Evolutionary conservation across 805 yeast genomes (phyloP).

Genomic region (Sporopachydermia quercuum): DNA sequence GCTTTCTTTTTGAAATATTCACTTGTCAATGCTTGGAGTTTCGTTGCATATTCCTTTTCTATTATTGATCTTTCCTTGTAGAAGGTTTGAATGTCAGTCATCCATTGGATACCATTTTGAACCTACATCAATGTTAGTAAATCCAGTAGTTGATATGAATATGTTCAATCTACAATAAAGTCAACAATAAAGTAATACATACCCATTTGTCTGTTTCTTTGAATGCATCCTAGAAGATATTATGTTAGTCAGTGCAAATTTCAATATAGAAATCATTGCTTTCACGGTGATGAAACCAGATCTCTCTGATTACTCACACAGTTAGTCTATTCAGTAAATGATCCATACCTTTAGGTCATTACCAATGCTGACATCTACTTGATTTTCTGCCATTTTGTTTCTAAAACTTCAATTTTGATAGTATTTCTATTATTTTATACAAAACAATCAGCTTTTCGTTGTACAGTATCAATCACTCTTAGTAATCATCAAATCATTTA

Average conservation of each 20-base stretch:
- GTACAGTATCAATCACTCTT: no score
- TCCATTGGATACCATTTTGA: slow-evolving; percentile 54
- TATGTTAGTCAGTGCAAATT: no score
- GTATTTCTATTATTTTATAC: no score
- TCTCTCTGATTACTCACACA: no score
- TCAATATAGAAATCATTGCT: no score
- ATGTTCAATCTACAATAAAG: background rate
- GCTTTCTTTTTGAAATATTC: slow-evolving; percentile 70
- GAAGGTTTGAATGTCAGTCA: slow-evolving; percentile 66
- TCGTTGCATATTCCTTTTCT: slow-evolving; percentile 71
- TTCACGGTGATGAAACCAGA: no score
- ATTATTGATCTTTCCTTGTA: slow-evolving; percentile 70
- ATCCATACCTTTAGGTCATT: slow-evolving; percentile 8
- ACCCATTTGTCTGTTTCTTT: slow-evolving; percentile 73
- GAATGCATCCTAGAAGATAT: slow-evolving; percentile 70
- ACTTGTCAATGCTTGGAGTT: slow-evolving; percentile 44
- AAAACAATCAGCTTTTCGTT: no score
- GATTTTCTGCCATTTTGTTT: background rate
- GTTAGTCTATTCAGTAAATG: no score
- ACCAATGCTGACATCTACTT: slow-evolving; percentile 14
- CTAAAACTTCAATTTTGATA: no score
- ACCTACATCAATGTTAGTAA: slow-evolving; percentile 9
- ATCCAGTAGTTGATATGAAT: background rate
- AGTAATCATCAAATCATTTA: no score
- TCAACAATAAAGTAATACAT: slow-evolving; percentile 5